These are phyloP conservation scores for Eucalyptus marginata DNA, from an alignment of 345 rosid genomes.

Conservation along the genomic window DNA sequence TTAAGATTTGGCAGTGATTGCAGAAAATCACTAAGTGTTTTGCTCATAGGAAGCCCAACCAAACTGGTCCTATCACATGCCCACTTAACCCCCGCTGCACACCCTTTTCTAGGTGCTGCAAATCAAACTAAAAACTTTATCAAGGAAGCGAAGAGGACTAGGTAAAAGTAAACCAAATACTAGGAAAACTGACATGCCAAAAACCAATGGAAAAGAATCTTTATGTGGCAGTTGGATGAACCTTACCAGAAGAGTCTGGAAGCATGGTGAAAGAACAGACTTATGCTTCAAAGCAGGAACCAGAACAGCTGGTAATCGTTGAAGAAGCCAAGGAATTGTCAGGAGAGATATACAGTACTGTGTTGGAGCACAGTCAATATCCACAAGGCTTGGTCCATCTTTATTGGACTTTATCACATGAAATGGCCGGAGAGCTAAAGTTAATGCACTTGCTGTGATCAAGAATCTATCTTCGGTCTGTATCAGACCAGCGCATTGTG, in stretches of 20 bases:
- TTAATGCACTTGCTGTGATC: slow-evolving; percentile 71
- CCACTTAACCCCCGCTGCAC: not conserved
- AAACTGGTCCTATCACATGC: not conserved
- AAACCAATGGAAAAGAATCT: not conserved
- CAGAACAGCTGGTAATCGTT: slow-evolving; percentile 65
- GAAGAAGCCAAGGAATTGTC: slow-evolving; percentile 66
- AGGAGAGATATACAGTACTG: slow-evolving; percentile 51
- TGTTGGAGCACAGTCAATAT: slow-evolving; percentile 24
- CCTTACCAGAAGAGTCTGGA: slow-evolving; percentile 65
- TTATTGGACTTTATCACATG: slow-evolving; percentile 18
- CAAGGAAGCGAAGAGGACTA: not conserved
- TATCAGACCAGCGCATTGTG: slow-evolving; percentile 8
- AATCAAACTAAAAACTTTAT: not conserved
- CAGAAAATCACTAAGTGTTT: not conserved
- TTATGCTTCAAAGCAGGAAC: slow-evolving; percentile 80
- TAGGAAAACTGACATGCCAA: not conserved
- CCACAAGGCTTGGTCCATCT: slow-evolving; percentile 7
- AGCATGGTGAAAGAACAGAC: slow-evolving; percentile 55
- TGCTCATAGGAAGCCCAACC: not conserved
- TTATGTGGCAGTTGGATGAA: slow-evolving; percentile 1
- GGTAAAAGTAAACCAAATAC: not conserved
- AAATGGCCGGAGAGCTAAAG: slow-evolving; percentile 81
- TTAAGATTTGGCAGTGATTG: not conserved
- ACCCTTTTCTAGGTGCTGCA: not conserved
- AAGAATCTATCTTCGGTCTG: slow-evolving; percentile 56